Evolutionary conservation across 352 stramenopile genomes (phyloP).

Genomic region (Phytophthora aleatoria): DNA sequence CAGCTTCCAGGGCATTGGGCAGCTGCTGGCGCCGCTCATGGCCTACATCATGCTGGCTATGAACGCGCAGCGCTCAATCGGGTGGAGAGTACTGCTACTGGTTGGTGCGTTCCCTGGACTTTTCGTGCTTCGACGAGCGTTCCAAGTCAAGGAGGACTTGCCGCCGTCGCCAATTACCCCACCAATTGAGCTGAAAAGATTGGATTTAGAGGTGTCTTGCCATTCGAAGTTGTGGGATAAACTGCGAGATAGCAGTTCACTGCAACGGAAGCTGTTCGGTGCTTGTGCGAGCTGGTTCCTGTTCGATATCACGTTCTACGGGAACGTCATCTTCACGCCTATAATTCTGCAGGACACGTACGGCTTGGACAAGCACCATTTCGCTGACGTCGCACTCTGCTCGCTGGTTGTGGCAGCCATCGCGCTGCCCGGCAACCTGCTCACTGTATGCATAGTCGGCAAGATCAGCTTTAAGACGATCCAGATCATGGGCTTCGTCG

Average conservation of each 20-base stretch:
- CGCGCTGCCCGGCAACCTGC: constrained; percentile 73
- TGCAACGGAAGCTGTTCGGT: constrained; percentile 73
- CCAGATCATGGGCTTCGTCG: constrained; percentile 79
- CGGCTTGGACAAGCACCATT: constrained; percentile 57
- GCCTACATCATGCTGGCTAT: constrained; percentile 62
- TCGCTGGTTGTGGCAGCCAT: constrained; percentile 74
- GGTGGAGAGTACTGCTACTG: constrained; percentile 62
- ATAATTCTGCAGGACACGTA: constrained; percentile 81
- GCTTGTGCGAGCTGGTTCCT: constrained; percentile 91
- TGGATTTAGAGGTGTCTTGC: constrained; percentile 21
- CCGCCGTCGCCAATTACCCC: constrained; percentile 16
- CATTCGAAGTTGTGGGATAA: constrained; percentile 39
- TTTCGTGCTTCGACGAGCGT: constrained; percentile 59
- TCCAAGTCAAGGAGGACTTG: constrained; percentile 48
- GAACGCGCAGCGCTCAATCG: constrained; percentile 36
- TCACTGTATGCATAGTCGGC: constrained; percentile 67
- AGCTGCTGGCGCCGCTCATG: constrained; percentile 63
- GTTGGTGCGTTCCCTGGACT: constrained; percentile 61
- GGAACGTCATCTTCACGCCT: constrained; percentile 88
- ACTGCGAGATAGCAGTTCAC: constrained; percentile 31
- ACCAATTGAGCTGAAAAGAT: constrained; percentile 19
- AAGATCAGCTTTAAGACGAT: constrained; percentile 77
- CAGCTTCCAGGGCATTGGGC: constrained; percentile 67
- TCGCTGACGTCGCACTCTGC: constrained; percentile 62
- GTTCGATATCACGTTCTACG: constrained; percentile 92